Percentiles rank a stretch among this genome's conserved stretches.
Conservation (phyloP, 1,139 yeast genomes). For the Yamadazyma taylorii region DNA sequence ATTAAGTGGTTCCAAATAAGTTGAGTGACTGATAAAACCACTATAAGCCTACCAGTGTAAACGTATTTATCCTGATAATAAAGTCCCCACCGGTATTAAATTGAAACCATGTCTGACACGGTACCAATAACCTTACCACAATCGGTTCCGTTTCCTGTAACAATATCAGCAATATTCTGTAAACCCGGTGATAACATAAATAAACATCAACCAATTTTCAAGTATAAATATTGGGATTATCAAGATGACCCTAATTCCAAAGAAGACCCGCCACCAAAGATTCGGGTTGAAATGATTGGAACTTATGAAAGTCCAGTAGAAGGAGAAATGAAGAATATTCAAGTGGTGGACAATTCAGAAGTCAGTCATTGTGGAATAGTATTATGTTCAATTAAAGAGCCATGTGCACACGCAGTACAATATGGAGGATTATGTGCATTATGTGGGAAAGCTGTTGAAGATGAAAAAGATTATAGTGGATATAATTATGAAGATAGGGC, state of each 20-base stretch:
- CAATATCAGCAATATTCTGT: constrained; percentile 53
- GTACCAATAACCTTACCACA: constrained; percentile 44
- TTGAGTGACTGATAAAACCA: too few relatives aligned
- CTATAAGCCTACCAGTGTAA: too few relatives aligned
- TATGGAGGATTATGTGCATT: constrained; percentile 94
- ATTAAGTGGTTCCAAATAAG: too few relatives aligned
- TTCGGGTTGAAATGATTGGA: constrained; percentile 61
- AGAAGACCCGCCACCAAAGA: constrained; percentile 43
- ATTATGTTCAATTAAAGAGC: constrained; percentile 65
- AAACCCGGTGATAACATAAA: constrained; percentile 45
- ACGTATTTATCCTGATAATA: too few relatives aligned
- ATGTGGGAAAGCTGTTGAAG: constrained; percentile 86
- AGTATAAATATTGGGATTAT: constrained; percentile 68
- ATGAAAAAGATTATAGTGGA: constrained; percentile 76
- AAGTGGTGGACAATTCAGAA: constrained; percentile 58
- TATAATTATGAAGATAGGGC: constrained; percentile 75
- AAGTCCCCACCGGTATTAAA: too few relatives aligned
- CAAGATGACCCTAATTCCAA: constrained; percentile 58
- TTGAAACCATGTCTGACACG: constrained; percentile 12
- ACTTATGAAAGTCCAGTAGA: constrained; percentile 82
- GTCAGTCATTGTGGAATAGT: constrained; percentile 50
- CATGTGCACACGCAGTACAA: constrained; percentile 93
- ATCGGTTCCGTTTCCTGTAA: constrained; percentile 68
- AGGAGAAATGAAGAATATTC: constrained; percentile 59
- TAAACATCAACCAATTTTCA: constrained; percentile 56